Evolutionary conservation across 2,329 filamentous ascomycete species (phyloP).

Genomic region (Fusarium fujikuroi): DNA sequence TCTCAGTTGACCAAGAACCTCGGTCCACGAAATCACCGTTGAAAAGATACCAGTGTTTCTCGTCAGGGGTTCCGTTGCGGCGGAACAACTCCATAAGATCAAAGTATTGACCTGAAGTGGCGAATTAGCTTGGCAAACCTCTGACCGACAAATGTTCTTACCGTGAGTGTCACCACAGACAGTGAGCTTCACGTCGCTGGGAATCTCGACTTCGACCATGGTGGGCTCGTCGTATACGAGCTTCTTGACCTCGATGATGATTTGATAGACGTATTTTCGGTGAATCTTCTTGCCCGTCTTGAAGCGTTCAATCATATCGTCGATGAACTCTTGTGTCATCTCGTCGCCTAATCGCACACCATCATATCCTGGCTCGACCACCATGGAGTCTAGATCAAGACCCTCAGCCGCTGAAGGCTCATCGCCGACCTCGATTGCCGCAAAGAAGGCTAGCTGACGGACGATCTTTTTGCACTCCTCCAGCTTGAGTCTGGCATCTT

Average conservation of each 20-base stretch:
- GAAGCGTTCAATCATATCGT: constrained; percentile 97
- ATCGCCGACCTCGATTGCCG: constrained; percentile 92
- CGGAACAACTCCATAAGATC: constrained; percentile 97
- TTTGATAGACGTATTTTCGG: constrained; percentile 97
- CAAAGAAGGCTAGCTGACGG: constrained; percentile 90
- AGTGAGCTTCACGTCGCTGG: constrained; percentile 81
- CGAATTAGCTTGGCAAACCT: constrained; percentile 35
- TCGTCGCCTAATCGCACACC: constrained; percentile 79
- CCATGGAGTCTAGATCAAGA: constrained; percentile 86
- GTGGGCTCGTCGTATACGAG: constrained; percentile 93
- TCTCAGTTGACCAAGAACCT: constrained; percentile 98
- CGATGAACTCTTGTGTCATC: constrained; percentile 97
- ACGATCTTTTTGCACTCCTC: constrained; percentile 96
- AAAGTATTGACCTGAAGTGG: constrained; percentile 84
- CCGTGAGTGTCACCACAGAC: constrained; percentile 98
- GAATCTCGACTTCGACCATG: constrained; percentile 93
- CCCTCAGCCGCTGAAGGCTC: constrained; percentile 92
- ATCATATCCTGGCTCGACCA: constrained; percentile 85
- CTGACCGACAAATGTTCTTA: constrained; percentile 53
- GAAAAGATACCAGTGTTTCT: constrained; percentile 94
- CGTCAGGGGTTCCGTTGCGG: constrained; percentile 84
- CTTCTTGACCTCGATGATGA: constrained; percentile 88
- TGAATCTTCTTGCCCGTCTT: constrained; percentile 95
- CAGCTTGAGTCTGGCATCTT: constrained; percentile 89
- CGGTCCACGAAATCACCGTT: constrained; percentile 99